A percentile compares a stretch with the other conserved stretches of the same genome.
Evolutionary conservation across 345 rosid genomes (phyloP).

Genomic region (Geranium rotundifolium): DNA sequence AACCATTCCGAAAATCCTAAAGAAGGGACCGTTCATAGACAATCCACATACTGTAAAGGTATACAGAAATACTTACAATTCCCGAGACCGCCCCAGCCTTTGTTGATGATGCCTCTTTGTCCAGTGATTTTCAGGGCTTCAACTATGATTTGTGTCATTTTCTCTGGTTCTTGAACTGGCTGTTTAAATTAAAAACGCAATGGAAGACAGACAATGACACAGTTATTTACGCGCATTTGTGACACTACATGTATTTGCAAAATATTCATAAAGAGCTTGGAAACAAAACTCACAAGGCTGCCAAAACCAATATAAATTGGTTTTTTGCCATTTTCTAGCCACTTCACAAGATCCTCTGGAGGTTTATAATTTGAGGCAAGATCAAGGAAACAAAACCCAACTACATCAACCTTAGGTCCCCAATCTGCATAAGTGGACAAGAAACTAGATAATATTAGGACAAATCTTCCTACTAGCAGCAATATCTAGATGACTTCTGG

Average conservation of each 20-base stretch:
- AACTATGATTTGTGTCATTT: constrained; percentile 50
- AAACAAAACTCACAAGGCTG: constrained; percentile 74
- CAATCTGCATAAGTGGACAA: constrained; percentile 47
- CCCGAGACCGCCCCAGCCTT: constrained; percentile 77
- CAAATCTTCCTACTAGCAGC: too few species aligned
- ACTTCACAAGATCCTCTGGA: constrained; percentile 67
- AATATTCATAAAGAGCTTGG: neutral
- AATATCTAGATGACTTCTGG: too few species aligned
- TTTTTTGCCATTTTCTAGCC: constrained; percentile 86
- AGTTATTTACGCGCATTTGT: neutral
- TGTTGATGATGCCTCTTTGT: constrained; percentile 63
- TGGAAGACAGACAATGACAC: neutral
- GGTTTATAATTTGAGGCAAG: constrained; percentile 96
- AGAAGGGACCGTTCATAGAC: too few species aligned
- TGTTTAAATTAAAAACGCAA: constrained; percentile 5
- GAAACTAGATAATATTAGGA: too few species aligned
- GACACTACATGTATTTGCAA: neutral
- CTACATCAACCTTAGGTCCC: constrained; percentile 94
- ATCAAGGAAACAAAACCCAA: constrained; percentile 98
- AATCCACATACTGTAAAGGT: too few species aligned
- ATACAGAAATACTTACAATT: constrained; percentile 25
- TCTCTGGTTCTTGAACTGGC: constrained; percentile 57
- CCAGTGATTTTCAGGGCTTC: constrained; percentile 38
- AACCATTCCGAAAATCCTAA: too few species aligned
- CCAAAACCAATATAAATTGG: constrained; percentile 98